Base-by-base conservation (phyloP, 495 filamentous ascomycete species). In the Xylaria bambusicola region DNA sequence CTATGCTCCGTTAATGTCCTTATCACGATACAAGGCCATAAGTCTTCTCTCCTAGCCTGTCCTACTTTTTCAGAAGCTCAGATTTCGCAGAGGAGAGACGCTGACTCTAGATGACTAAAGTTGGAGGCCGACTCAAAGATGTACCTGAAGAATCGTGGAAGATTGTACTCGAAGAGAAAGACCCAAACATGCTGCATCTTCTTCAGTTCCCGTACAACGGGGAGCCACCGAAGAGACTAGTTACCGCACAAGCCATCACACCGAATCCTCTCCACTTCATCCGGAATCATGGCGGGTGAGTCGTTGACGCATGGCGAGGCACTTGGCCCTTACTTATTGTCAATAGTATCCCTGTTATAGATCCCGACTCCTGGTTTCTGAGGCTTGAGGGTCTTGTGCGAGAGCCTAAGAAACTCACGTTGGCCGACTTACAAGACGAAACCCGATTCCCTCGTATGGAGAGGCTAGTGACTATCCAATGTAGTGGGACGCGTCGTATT, bases 141-240 rank as follows among this genome's bases (percentile, higher is more conserved):
- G 63, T 85, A 2, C 76, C 81, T 1, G 79, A 82, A 12, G 77
- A 81, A 50, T 82, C 77, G 24, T 90, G 86, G 87, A 59, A 72
- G 2, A 78, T 62, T 13, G 87, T 89, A 5, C 68, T 79, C 17
- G 58, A 77, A 44, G 87, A 89, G 68, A 90, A 89, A 60, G 74
- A 80, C 56, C 62, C 72, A 1, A 85, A 88, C 62, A 89, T 89
- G 86, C 67, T 84, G 15, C 87, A 90, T 69, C 74, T 88, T 3
- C 72, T 90, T 2, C 80, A 88, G 61, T 90, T 89, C 59, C 87
- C 86, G 0, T 89, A 89, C 72, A 89, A 89, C 42, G 87, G 86
- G 7, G 87, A 90, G 58, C 80, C 85, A 0, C 84, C 84, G 7
- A 77, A 80, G 59, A 71, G 61, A 52, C 72, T 79, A 1, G 70